Conservation (phyloP, 768 basidiomycete genomes). For the Grammothele lineata region DNA sequence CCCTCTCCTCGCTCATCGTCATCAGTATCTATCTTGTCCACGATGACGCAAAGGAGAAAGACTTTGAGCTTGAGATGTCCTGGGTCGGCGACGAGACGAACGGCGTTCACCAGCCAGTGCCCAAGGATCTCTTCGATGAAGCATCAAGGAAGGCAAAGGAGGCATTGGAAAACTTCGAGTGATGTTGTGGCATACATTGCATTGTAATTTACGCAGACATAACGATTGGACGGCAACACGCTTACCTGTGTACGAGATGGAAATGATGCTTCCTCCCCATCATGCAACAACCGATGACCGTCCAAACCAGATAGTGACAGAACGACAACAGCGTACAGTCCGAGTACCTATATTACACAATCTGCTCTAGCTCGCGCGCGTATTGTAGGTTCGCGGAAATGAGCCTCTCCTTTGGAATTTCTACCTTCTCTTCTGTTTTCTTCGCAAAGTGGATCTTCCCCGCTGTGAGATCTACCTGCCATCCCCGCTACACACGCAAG, state of each 20-base stretch:
- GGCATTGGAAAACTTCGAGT: constrained; percentile 68
- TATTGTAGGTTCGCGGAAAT: constrained; percentile 75
- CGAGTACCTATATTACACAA: constrained; percentile 49
- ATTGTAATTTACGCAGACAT: constrained; percentile 20
- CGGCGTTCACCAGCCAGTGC: constrained; percentile 76
- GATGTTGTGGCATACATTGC: constrained; percentile 22
- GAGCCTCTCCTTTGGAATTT: constrained; percentile 83
- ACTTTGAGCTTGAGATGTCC: constrained; percentile 96
- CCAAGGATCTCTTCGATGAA: constrained; percentile 77
- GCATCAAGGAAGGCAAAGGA: constrained; percentile 88
- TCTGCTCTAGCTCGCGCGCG: constrained; percentile 87
- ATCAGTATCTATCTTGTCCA: constrained; percentile 93
- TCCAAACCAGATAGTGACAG: background rate
- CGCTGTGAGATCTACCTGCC: constrained; percentile 73
- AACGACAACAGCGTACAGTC: constrained; percentile 1
- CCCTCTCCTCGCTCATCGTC: constrained; percentile 8
- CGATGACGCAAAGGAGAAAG: constrained; percentile 97
- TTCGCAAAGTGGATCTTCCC: constrained; percentile 73
- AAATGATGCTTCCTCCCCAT: too few species aligned
- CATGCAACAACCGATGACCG: too few species aligned
- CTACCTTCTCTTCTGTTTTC: constrained; percentile 76
- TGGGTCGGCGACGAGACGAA: constrained; percentile 91
- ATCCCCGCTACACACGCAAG: constrained; percentile 56
- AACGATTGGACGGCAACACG: too few species aligned
- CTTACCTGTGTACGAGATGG: too few species aligned